Conservation (phyloP, 139 green algal genomes). For the Nannochloris sp. region DNA sequence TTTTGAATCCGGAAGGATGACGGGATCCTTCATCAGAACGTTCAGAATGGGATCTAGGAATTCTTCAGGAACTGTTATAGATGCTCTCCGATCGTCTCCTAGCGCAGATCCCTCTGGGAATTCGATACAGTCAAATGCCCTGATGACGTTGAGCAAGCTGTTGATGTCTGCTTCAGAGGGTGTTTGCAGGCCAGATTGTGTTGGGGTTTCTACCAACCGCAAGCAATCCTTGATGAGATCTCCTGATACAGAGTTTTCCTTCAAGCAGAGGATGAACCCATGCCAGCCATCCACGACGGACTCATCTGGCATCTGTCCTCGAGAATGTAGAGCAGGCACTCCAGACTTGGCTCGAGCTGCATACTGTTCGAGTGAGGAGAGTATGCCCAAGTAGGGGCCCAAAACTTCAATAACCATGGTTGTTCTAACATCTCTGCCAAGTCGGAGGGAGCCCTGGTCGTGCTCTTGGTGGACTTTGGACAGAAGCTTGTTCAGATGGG, state of each 20-base stretch:
- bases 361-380: not conserved
- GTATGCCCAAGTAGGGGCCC: not conserved
- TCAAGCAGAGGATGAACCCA: too few species aligned
- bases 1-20: conserved; percentile 48
- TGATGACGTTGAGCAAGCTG: not conserved
- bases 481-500: too few species aligned
- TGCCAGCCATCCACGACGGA: too few species aligned
- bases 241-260: too few species aligned
- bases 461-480: not conserved
- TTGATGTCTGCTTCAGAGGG: not conserved
- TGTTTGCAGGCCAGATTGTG: not conserved
- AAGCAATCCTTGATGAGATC: not conserved
- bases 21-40: conserved; percentile 24
- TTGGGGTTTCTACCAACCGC: not conserved
- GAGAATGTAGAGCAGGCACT: not conserved
- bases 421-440: not conserved
- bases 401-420: not conserved
- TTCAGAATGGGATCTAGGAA: conserved; percentile 41
- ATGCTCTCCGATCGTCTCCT: not conserved
- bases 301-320: not conserved
- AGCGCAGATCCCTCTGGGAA: not conserved
- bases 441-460: not conserved
- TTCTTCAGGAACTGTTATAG: conserved; percentile 31
- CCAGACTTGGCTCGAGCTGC: too few species aligned
- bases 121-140: not conserved